Percentiles rank a stretch among this genome's conserved stretches.
These are phyloP conservation scores for Microbotryum intermedium DNA, from an alignment of 1,284 basidiomycete species.

Conservation along the genomic window DNA sequence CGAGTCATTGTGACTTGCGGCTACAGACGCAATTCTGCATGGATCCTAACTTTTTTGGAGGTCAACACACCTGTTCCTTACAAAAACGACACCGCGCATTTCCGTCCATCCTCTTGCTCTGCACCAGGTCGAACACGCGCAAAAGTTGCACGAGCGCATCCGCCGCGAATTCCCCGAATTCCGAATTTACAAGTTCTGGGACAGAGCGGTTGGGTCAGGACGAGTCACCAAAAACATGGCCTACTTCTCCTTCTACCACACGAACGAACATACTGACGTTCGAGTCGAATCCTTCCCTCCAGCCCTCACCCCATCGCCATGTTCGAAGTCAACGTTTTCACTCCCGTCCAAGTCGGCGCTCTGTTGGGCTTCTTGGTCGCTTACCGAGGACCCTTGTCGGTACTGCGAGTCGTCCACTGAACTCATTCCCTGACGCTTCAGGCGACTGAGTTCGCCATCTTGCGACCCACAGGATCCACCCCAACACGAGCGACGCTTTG, in stretches of 20 bases:
- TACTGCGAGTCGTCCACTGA: conserved; percentile 41
- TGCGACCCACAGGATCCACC: conserved; percentile 50
- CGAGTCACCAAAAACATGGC: background rate
- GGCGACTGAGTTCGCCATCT: conserved; percentile 1
- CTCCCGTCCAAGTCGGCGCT: conserved; percentile 55
- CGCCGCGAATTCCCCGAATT: conserved; percentile 62
- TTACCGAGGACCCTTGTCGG: conserved; percentile 55
- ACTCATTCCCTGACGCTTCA: background rate
- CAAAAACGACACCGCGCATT: too few relatives aligned
- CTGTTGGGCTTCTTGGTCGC: conserved; percentile 57
- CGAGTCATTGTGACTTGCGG: too few relatives aligned
- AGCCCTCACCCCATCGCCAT: conserved; percentile 48
- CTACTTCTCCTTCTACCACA: too few relatives aligned
- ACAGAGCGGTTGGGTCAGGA: conserved; percentile 51
- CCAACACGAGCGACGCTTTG: conserved; percentile 55
- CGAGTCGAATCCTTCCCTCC: too few relatives aligned
- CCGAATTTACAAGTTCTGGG: conserved; percentile 54
- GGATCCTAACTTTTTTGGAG: too few relatives aligned
- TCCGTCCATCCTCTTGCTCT: too few relatives aligned
- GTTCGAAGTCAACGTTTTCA: conserved; percentile 61
- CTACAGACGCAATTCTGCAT: too few relatives aligned
- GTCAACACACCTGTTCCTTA: too few relatives aligned
- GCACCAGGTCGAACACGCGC: conserved; percentile 47
- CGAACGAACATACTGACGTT: too few relatives aligned
- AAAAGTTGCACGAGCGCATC: conserved; percentile 56